Conservation (phyloP, 108 stramenopile genomes). For the Skeletonema potamos region DNA sequence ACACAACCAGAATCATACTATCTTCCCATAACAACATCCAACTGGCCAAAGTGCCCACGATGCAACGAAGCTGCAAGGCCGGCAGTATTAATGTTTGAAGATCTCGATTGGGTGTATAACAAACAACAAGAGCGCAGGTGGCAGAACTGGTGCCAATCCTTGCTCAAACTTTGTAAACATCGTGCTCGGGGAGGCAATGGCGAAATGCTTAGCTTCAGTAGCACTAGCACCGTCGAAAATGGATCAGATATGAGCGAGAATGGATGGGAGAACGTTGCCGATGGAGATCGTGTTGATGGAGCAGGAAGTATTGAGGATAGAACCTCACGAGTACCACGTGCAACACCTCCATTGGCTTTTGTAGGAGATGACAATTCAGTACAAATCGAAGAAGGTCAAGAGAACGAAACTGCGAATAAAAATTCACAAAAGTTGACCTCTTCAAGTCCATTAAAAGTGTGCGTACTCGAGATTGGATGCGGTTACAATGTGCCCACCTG, state of each 20-base stretch:
- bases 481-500: slow-evolving; percentile 55
- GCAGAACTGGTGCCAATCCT: slow-evolving; percentile 32
- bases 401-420: neutral
- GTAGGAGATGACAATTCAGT: neutral
- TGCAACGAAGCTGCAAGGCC: slow-evolving; percentile 37
- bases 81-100: slow-evolving; percentile 44
- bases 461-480: slow-evolving; percentile 59
- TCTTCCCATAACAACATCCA: slow-evolving; percentile 9
- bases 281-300: neutral
- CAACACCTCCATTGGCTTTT: neutral
- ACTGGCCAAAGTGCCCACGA: slow-evolving; percentile 44
- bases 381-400: neutral
- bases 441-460: slow-evolving; percentile 17
- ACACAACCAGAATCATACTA: slow-evolving; percentile 1
- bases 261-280: slow-evolving; percentile 7
- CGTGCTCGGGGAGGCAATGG: neutral
- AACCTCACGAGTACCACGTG: neutral
- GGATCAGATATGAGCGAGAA: neutral
- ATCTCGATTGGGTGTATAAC: slow-evolving; percentile 36
- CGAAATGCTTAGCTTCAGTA: neutral
- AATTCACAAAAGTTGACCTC: neutral
- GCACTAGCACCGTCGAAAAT: neutral
- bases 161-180: slow-evolving; percentile 33
- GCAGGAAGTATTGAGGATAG: neutral
- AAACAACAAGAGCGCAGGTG: slow-evolving; percentile 26